Base-by-base conservation (phyloP, 257 asterid genomes). In the Capsicum baccatum region DNA sequence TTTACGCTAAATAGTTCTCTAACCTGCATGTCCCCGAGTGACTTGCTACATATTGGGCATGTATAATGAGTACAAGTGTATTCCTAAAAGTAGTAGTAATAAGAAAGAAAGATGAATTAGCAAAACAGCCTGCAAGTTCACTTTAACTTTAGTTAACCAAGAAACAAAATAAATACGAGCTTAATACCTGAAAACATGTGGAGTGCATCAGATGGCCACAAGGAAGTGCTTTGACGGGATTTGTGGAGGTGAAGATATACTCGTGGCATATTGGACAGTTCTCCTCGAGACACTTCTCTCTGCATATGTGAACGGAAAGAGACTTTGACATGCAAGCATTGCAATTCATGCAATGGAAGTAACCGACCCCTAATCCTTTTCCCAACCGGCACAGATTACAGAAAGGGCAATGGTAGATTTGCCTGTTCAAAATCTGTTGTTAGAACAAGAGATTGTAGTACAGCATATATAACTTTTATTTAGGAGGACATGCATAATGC, bases 21-120 rank as follows among this genome's bases (percentile, higher is more conserved):
- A 16, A 94, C 98, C 98, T 92, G 94, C 98, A 94, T 95, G 88
- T 95, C 98, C 59, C 99, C 99, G n/a, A 95, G 95, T 55, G 98
- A 94, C 91, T 95, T 95, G 97, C 99, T 90, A 85, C 99, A 95
- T 56, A 95, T 91, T 55, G 99, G 99, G 86, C 99, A 95, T 83
- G 90, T 91, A 70, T 95, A 95, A 88, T 94, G 94, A 82, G 92
- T 87, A 85, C 90, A 89, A n/a, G 99, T 95, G 91, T 95, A 94
- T 63, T 91, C 99, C 99, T 95, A 39, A 9, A 52, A 76, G 62
- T 47, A 26, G 47, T 37, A 83, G 42, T n/a, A 81, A 13, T 6
- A 44, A 21, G 62, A 80, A 79, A 85, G 33, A 58, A 80, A 74
- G 84, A 81, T 70, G 66, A 79, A 81, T 80, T 50, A 83, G 83